Base-by-base conservation (phyloP, 495 filamentous ascomycete genomes). In the Geopyxis carbonaria region DNA sequence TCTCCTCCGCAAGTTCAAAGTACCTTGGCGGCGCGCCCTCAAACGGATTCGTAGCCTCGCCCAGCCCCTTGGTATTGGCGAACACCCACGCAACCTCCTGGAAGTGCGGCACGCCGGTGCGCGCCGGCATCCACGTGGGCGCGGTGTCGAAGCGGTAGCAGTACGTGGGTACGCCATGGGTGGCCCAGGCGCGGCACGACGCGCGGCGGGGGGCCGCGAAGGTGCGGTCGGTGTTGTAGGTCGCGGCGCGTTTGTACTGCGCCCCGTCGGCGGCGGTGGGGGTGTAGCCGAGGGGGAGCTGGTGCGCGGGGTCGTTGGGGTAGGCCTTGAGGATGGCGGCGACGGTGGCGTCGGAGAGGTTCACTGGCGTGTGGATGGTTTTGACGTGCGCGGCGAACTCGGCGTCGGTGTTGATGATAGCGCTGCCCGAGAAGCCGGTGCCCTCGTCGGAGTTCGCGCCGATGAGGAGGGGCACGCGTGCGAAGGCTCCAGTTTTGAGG, bases 391-490 rank as follows among this genome's bases (percentile, higher is more conserved):
- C 25, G 15, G 48, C 38, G 21, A 69, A 61, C 16, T 72, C 57
- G 3, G 37, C 34, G 31, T 57, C 57, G 2, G 58, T 70, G 47
- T 70, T 63, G 36, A 70, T 59, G 11, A 57, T 60, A 8, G 35
- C 35, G 2, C 48, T 41, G n/a, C n/a, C n/a, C 2, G 61, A 60
- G 49, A 75, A 67, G 8, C 68, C 47, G 14, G 67, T 64, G 14
- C 69, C 66, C 40, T 78, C 73, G 47, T 79, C 73, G 42, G 68
- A 58, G 47, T 69, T 73, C 22, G 71, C 63, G 9, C 75, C 73
- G 28, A 64, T 55, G 28, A 77, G 67, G 36, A 76, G 22, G 20
- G 57, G 56, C 0, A 77, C 61, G 35, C 62, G 30, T 22, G 71
- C 67, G 45, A 69, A 72, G n/a, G 45, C 46, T 16, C 64, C 61